These are phyloP conservation scores for Dothiorella sarmentorum DNA, from an alignment of 2,329 filamentous ascomycete species.

Conservation along the genomic window DNA sequence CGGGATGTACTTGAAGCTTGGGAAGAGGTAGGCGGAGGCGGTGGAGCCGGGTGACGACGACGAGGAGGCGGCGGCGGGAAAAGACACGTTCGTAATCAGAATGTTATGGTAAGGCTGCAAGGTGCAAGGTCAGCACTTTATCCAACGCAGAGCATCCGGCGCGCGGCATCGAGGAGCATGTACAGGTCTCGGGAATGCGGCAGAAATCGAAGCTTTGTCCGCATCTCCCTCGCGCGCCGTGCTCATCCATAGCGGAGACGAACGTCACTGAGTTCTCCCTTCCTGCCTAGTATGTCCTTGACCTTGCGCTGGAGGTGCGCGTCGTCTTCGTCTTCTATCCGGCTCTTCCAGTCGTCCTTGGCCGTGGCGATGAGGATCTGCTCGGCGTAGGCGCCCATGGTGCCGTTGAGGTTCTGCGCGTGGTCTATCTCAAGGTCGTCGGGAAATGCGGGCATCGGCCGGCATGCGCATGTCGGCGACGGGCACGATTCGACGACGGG, in stretches of 20 bases:
- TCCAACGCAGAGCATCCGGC: not conserved
- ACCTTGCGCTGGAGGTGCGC: slow-evolving; percentile 63
- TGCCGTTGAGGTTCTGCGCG: slow-evolving; percentile 66
- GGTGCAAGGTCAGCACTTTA: not conserved
- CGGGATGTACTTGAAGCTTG: slow-evolving; percentile 77
- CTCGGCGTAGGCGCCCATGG: slow-evolving; percentile 74
- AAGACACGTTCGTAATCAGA: slow-evolving; percentile 72
- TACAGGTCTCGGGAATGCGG: not conserved
- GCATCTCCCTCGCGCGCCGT: not conserved
- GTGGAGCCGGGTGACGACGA: too few species aligned
- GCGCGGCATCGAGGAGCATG: slow-evolving; percentile 11
- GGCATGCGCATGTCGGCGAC: slow-evolving; percentile 71
- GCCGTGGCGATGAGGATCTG: slow-evolving; percentile 84
- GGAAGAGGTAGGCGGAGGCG: slow-evolving; percentile 72
- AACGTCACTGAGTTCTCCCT: slow-evolving; percentile 46
- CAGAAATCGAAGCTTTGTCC: not conserved
- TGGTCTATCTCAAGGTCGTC: slow-evolving; percentile 69
- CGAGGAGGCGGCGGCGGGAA: slow-evolving; percentile 51
- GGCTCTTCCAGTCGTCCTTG: slow-evolving; percentile 73
- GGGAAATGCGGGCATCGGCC: slow-evolving; percentile 51
- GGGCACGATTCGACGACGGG: slow-evolving; percentile 61
- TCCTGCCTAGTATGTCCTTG: slow-evolving; percentile 51
- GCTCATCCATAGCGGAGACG: slow-evolving; percentile 26
- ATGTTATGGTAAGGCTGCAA: slow-evolving; percentile 77
- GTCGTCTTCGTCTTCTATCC: slow-evolving; percentile 68